Base-by-base conservation (phyloP, 2,329 filamentous ascomycete species). In the Xylariales sp. region DNA sequence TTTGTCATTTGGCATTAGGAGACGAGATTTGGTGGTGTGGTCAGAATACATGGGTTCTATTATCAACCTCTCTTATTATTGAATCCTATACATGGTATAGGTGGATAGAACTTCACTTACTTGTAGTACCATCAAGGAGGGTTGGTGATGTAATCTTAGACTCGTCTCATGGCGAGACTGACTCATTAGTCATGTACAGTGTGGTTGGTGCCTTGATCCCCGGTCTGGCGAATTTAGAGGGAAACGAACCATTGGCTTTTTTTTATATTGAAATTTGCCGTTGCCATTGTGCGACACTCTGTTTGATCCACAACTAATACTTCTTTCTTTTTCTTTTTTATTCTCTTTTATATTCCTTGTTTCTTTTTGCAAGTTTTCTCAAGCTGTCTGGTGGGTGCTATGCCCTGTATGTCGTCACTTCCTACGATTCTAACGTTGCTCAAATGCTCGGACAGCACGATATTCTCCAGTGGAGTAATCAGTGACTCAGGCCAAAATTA, bases 221-320 rank as follows among this genome's bases (percentile, higher is more conserved):
- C 45, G 23, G n/a, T 23, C 43, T 48, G 3, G 10, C 8, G 7
- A 48, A 48, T 48, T n/a, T 23, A 9, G 18, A 18, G n/a, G 12
- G 12, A 41, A 41, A 12, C 23, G 76, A 76, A 78, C 75, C 76
- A 81, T 80, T 83, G 81, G 81, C 83, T 83, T 83, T 83, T 81
- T 83, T 82, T 82, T 83, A 83, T 83, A 83, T 82, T 83, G 83
- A 83, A 83, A 84, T 83, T 80, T 81, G 82, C 83, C 82, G 82
- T 84, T 84, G 82, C 82, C 82, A 83, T 84, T 23, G 23, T 81
- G 82, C 83, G 81, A 82, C 81, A 80, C 80, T 80, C 79, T 74
- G 80, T 82, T 82, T 80, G 79, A 81, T 81, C 81, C 80, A 23
- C 78, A 80, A 80, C 78, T 79, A 72, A 76, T 80, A 78, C 78